These are phyloP conservation scores for Cystobasidium ongulense DNA, from an alignment of 768 basidiomycete genomes.

Conservation along the genomic window DNA sequence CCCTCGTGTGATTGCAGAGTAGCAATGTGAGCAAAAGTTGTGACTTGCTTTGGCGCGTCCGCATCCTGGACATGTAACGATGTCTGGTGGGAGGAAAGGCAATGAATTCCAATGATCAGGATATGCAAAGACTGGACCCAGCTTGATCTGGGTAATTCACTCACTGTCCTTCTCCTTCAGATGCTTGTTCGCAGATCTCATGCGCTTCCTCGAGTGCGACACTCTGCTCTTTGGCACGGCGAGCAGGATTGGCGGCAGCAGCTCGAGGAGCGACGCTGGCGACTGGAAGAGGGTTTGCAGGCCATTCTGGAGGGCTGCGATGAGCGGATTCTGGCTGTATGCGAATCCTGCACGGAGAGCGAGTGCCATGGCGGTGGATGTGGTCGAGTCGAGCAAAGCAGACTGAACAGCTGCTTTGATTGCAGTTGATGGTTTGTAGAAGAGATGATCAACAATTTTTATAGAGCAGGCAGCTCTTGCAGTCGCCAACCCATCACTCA, in stretches of 20 bases:
- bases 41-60: constrained; percentile 31
- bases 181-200: constrained; percentile 31
- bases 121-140: neutral
- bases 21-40: constrained; percentile 31
- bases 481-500: neutral
- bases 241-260: constrained; percentile 27
- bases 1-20: constrained; percentile 24
- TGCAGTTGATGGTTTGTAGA: neutral
- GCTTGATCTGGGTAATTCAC: neutral
- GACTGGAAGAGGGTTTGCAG: constrained; percentile 19
- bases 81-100: constrained; percentile 19
- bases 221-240: constrained; percentile 34
- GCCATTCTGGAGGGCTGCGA: constrained; percentile 16
- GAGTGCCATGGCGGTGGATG: neutral
- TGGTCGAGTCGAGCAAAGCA: neutral
- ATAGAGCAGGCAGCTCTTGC: neutral
- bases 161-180: constrained; percentile 33
- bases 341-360: neutral
- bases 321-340: constrained; percentile 2
- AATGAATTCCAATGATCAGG: neutral
- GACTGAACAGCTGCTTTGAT: neutral
- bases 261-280: constrained; percentile 8
- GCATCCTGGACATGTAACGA: constrained; percentile 31
- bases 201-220: constrained; percentile 31
- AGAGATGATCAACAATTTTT: neutral